phyloP scores from a whole-genome alignment of 345 rosid species.

The Jatropha curcas region DNA sequence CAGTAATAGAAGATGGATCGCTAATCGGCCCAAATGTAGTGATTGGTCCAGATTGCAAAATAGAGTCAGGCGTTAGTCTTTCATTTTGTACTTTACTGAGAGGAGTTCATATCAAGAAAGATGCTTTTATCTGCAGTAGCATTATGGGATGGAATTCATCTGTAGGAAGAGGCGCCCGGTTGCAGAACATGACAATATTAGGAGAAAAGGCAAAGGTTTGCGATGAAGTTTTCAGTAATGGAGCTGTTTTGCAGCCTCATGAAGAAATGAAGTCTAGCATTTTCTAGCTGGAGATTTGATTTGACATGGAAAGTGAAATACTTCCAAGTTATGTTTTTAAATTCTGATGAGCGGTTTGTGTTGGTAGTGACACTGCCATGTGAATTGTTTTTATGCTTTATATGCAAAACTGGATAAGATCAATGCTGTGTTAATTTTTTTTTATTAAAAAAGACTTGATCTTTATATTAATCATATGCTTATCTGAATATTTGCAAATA shows the following conservation, averaged over 20 bases:
- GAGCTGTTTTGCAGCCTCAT: constrained; percentile 95
- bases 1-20: constrained; percentile 91
- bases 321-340: no score
- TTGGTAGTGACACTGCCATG: no score
- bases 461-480: no score
- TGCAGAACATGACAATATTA: constrained; percentile 95
- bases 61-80: constrained; percentile 95
- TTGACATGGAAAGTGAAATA: no score
- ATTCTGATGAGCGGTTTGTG: no score
- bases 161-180: constrained; percentile 89
- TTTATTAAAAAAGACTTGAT: no score
- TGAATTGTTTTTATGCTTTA: no score
- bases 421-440: no score
- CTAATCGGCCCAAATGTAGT: constrained; percentile 96
- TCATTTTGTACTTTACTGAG: constrained; percentile 96
- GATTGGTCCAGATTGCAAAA: constrained; percentile 86
- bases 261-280: constrained; percentile 94
- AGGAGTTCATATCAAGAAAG: constrained; percentile 91
- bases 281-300: constrained; percentile 95
- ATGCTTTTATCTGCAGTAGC: constrained; percentile 88
- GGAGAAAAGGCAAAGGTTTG: constrained; percentile 95
- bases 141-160: constrained; percentile 98
- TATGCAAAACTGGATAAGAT: no score
- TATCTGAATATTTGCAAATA: no score
- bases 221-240: constrained; percentile 93